Conservation (phyloP, 768 basidiomycete species). For the Tulasnella sp. region DNA sequence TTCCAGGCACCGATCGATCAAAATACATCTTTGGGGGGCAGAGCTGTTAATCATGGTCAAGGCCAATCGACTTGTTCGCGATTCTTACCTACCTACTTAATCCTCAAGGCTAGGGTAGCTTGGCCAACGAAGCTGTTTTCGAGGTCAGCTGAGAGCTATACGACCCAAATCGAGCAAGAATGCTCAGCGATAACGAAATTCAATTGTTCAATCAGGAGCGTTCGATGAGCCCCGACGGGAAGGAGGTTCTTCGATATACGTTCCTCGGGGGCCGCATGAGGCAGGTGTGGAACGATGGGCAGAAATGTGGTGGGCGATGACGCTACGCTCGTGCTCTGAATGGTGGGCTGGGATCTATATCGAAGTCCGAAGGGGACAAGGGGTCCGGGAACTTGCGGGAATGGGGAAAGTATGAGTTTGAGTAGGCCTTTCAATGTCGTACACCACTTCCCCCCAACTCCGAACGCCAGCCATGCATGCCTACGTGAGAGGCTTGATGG, state of each 20-base stretch:
- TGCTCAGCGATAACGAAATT: background rate
- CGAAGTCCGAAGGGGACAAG: background rate
- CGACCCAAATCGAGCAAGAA: background rate
- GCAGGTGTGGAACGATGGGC: background rate
- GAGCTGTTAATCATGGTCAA: background rate
- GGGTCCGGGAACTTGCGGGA: background rate
- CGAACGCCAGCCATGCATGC: background rate
- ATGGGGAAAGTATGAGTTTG: background rate
- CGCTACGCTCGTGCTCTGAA: background rate
- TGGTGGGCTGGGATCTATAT: background rate
- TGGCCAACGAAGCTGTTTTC: background rate
- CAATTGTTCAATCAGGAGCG: background rate
- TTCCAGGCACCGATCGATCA: background rate
- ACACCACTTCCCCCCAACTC: background rate
- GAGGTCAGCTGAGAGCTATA: background rate
- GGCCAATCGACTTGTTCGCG: background rate
- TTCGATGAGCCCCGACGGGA: background rate
- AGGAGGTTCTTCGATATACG: background rate
- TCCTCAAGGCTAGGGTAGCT: background rate
- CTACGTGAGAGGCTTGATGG: slow-evolving; percentile 2
- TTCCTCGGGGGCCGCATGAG: background rate
- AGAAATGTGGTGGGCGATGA: background rate
- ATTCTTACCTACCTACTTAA: background rate
- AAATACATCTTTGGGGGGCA: background rate
- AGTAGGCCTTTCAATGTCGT: background rate